phyloP scores from a whole-genome alignment of 805 yeast species.

The Saturnispora dispora region DNA sequence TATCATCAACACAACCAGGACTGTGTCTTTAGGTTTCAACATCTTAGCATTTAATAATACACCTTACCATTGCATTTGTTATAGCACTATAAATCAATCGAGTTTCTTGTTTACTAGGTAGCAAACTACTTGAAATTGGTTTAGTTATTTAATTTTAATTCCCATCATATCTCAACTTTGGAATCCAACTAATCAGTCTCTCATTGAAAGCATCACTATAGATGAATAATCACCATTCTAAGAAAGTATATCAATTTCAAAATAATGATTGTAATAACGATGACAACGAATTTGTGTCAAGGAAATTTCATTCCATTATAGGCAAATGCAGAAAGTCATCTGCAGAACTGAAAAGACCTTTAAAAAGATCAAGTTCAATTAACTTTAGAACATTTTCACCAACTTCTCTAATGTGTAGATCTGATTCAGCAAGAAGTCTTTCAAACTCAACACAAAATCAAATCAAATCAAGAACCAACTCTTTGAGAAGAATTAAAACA shows the following conservation, averaged over 20 bases:
- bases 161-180: neutral
- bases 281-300: neutral
- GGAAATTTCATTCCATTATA: neutral
- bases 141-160: too few species aligned
- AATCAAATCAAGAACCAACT: neutral
- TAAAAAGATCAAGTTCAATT: constrained; percentile 24
- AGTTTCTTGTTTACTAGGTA: neutral
- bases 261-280: neutral
- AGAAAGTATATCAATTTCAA: neutral
- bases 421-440: neutral
- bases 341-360: constrained; percentile 17
- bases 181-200: neutral
- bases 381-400: constrained; percentile 19
- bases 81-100: neutral
- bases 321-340: constrained; percentile 11
- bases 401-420: constrained; percentile 1
- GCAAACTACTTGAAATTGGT: neutral
- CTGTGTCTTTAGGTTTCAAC: constrained; percentile 1
- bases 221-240: neutral
- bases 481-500: neutral
- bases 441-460: neutral
- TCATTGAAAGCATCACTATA: neutral
- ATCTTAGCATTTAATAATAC: neutral
- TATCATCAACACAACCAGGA: neutral
- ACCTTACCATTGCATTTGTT: neutral